Conservation (phyloP, 331 rosid species). For the Malus hybrid region DNA sequence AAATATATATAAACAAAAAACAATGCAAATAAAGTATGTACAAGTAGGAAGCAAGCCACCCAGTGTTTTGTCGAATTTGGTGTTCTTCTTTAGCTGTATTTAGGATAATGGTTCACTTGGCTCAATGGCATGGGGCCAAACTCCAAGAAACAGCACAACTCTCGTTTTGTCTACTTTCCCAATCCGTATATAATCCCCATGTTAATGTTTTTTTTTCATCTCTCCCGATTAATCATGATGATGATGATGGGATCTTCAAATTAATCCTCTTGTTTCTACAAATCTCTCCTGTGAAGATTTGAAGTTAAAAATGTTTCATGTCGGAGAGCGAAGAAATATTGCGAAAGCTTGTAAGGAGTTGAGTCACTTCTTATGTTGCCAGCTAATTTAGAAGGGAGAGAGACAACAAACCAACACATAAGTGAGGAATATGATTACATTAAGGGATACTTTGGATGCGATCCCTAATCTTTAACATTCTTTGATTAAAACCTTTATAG, state of each 20-base stretch:
- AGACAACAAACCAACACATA: not conserved
- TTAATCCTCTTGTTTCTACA: not conserved
- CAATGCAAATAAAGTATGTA: not conserved
- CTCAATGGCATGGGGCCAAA: conserved; percentile 43
- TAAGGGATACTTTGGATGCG: too few relatives aligned
- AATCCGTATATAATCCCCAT: conserved; percentile 13
- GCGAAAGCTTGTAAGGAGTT: not conserved
- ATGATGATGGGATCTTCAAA: conserved; percentile 43
- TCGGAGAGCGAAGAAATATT: not conserved
- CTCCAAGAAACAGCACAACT: conserved; percentile 33
- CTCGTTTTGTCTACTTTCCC: conserved; percentile 31
- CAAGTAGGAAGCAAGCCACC: conserved; percentile 19
- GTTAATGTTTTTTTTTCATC: not conserved
- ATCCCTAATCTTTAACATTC: too few relatives aligned
- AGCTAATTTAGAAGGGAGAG: not conserved
- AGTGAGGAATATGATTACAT: not conserved
- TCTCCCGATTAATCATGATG: conserved; percentile 5
- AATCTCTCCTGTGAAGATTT: not conserved
- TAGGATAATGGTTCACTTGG: conserved; percentile 14
- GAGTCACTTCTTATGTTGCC: not conserved
- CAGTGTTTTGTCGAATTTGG: conserved; percentile 51
- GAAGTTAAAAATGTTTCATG: not conserved
- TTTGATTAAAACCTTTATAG: too few relatives aligned
- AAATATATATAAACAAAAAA: not conserved
- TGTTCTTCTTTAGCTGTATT: conserved; percentile 28